phyloP scores from a whole-genome alignment of 306 rosid species.

The Quercus agrifolia region DNA sequence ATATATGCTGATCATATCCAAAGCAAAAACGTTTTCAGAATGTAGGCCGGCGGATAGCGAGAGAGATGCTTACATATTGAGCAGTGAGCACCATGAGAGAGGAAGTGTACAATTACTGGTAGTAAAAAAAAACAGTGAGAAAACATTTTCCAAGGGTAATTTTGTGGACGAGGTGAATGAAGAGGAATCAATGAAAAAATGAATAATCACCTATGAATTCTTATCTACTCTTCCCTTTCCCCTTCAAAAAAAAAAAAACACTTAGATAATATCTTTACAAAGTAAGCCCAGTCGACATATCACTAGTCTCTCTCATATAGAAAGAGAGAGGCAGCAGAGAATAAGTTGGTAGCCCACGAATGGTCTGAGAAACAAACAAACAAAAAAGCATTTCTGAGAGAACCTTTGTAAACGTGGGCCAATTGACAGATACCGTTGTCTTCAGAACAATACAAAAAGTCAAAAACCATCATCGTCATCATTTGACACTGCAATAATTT shows the following conservation, averaged over 20 bases:
- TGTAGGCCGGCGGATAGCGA: too few relatives aligned
- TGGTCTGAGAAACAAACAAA: not conserved
- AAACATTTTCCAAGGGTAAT: too few relatives aligned
- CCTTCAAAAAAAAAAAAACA: too few relatives aligned
- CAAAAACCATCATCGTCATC: not conserved
- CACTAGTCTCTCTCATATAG: not conserved
- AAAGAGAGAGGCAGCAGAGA: not conserved
- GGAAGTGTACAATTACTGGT: too few relatives aligned
- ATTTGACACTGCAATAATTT: not conserved
- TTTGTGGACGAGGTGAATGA: not conserved
- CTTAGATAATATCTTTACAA: not conserved
- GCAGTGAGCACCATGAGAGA: too few relatives aligned
- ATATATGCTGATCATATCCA: too few relatives aligned
- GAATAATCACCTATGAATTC: not conserved
- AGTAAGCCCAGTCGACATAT: not conserved
- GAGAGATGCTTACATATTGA: too few relatives aligned
- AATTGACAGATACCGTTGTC: not conserved
- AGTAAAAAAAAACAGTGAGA: too few relatives aligned
- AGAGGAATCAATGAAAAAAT: not conserved
- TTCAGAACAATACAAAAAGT: not conserved
- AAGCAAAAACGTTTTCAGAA: too few relatives aligned
- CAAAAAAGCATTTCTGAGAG: not conserved
- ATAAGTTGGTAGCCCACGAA: not conserved
- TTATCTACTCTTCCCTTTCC: too few relatives aligned
- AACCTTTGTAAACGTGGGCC: not conserved